These are phyloP conservation scores for Kuraishia ogatae DNA, from an alignment of 805 yeast genomes.

Conservation along the genomic window DNA sequence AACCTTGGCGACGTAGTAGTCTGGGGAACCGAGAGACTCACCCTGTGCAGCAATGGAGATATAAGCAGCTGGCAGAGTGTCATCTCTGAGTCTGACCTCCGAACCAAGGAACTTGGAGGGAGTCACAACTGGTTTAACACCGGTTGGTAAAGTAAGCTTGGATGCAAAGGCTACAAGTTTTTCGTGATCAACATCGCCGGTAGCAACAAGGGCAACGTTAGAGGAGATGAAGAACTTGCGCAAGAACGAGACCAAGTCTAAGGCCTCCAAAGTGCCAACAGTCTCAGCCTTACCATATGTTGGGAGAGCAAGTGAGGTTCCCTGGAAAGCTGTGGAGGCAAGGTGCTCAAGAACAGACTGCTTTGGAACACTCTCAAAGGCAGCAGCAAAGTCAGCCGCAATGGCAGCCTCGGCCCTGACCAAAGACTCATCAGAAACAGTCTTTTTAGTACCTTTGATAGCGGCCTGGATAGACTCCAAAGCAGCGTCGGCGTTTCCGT, in stretches of 20 bases:
- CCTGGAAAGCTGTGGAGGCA: slow-evolving; percentile 81
- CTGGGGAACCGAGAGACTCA: slow-evolving; percentile 54
- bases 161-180: slow-evolving; percentile 60
- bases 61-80: slow-evolving; percentile 75
- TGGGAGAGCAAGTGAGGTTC: slow-evolving; percentile 73
- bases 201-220: slow-evolving; percentile 57
- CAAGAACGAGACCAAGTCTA: slow-evolving; percentile 51
- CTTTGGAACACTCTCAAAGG: slow-evolving; percentile 48
- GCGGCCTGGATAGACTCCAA: slow-evolving; percentile 30
- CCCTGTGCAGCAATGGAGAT: slow-evolving; percentile 69
- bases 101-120: slow-evolving; percentile 73
- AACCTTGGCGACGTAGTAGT: slow-evolving; percentile 64
- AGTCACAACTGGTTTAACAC: slow-evolving; percentile 36
- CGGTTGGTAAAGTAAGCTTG: slow-evolving; percentile 38
- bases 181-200: slow-evolving; percentile 68
- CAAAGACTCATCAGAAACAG: slow-evolving; percentile 30
- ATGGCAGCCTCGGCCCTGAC: slow-evolving; percentile 38
- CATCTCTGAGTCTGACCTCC: slow-evolving; percentile 83
- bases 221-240: slow-evolving; percentile 49
- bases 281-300: slow-evolving; percentile 67
- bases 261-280: slow-evolving; percentile 42
- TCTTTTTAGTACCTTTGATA: slow-evolving; percentile 18
- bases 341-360: slow-evolving; percentile 63
- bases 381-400: slow-evolving; percentile 37
- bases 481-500: slow-evolving; percentile 44